Base-by-base conservation (phyloP, 805 yeast genomes). In the Lipomyces starkeyi region DNA sequence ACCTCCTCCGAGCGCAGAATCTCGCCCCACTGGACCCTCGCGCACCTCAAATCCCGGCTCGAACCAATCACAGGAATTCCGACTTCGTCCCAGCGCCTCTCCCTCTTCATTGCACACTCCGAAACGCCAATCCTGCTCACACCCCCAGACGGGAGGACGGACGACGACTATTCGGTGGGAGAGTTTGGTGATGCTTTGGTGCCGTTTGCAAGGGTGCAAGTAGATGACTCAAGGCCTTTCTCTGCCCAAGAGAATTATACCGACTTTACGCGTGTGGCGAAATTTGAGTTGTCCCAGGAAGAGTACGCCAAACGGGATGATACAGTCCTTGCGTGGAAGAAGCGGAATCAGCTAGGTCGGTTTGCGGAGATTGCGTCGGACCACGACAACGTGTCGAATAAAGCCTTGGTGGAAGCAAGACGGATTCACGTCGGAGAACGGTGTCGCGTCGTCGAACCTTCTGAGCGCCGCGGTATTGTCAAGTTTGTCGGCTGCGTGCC, bases 241-340 rank as follows among this genome's bases (percentile, higher is more conserved):
- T 72, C 70, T 4, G 63, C 62, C 35, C 78, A 69, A 25, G 65
- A 74, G 29, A 78, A 79, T 53, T 73, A 79, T 35, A 77, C 77
- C 17, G 78, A 77, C 61, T 72, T 72, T 9, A 76, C 78, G 3
- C 82, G 76, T 1, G 80, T 73, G n/a, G 79, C 76, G 17, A 81
- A 80, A 58, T 84, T 78, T 74, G 81, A 83, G 67, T 78, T 91
- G 76, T 79, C 86, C 1, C 88, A 87, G 49, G 85, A 82, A 54
- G 89, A 86, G 58, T 91, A 93, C 77, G 87, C 83, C 37, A 80
- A 80, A 59, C 82, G 90, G 67, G 62, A 78, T 2, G 86, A 89
- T 64, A 83, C 94, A 0, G 96, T 91, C 1, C 82, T 88, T 65
- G 84, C 83, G 64, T 93, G 97, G 97, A 94, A 93, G 76, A 83